Evolutionary conservation across 106 monocot species (phyloP), one percentile per base, ranked within the genome.

Genomic region (Allium cepa): DNA sequence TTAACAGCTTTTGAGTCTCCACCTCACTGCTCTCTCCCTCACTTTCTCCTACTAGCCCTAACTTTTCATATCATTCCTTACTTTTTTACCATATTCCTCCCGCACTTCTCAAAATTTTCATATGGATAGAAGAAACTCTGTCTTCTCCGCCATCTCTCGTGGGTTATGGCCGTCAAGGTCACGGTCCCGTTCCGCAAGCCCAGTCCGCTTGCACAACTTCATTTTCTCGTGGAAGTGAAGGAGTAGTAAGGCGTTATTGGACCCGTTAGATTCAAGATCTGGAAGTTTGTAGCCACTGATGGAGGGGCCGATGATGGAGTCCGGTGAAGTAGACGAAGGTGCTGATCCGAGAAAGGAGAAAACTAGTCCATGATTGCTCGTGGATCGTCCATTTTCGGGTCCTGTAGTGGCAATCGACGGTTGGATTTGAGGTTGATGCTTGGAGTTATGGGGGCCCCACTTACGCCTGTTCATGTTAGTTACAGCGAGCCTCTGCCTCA

Each of bases 41-140:
- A n/a, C n/a, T n/a, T n/a, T n/a, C n/a, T n/a, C n/a, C n/a, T n/a
- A n/a, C n/a, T n/a, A n/a, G n/a, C n/a, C n/a, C n/a, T n/a, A n/a
- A n/a, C n/a, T n/a, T n/a, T n/a, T n/a, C n/a, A n/a, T n/a, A n/a
- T n/a, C n/a, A n/a, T n/a, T 26, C 48, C 64, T n/a, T n/a, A n/a
- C 14, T 17, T 17, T 47, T 64, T 64, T 16, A 53, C 60, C 13
- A 60, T 73, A 27, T 69, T 75, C 0, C 49, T 73, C 10, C 26
- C 64, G 0, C n/a, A 17, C 46, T n/a, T 47, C 60, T 8, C 59
- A 59, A 64, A 64, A 66, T 22, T 11, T 26, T 51, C 46, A 45
- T 17, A 94, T 94, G 90, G 94, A 94, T 82, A 90, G 67, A 77
- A 90, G 78, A 75, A 90, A 85, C 48, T 90, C 87, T 13, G 83